These are phyloP conservation scores for Canna indica DNA, from an alignment of 176 grass and related monocot species.

Conservation along the genomic window DNA sequence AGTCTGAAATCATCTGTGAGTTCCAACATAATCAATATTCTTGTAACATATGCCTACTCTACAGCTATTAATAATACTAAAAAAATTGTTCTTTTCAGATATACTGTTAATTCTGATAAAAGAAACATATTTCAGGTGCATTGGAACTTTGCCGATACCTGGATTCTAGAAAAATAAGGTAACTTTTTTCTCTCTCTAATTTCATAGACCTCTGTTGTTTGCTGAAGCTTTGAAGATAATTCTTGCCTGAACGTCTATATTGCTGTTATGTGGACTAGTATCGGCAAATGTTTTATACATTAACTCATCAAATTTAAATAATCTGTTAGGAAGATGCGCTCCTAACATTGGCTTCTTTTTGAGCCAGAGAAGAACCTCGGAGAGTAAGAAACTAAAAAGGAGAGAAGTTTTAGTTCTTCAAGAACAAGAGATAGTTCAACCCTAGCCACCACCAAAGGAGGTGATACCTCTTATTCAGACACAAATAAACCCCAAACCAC, in stretches of 20 bases:
- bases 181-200: background rate
- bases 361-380: too few relatives aligned
- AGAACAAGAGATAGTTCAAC: too few relatives aligned
- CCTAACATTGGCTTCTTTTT: too few relatives aligned
- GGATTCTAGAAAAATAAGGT: conserved; percentile 75
- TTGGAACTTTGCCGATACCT: conserved; percentile 65
- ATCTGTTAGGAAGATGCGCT: too few relatives aligned
- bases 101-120: background rate
- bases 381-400: too few relatives aligned
- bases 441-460: too few relatives aligned
- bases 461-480: too few relatives aligned
- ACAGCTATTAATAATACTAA: background rate
- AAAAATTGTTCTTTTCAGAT: background rate
- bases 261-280: background rate
- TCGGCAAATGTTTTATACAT: background rate
- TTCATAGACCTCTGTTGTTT: background rate
- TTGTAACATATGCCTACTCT: background rate
- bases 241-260: background rate
- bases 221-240: background rate
- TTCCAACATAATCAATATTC: background rate
- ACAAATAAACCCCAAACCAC: too few relatives aligned
- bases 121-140: conserved; percentile 36
- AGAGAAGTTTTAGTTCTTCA: too few relatives aligned
- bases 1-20: background rate
- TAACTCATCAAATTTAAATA: background rate